Evolutionary conservation across 1,284 basidiomycete genomes (phyloP), one percentile per base, ranked within the genome.

Genomic region (Sanghuangporus sanghuang): DNA sequence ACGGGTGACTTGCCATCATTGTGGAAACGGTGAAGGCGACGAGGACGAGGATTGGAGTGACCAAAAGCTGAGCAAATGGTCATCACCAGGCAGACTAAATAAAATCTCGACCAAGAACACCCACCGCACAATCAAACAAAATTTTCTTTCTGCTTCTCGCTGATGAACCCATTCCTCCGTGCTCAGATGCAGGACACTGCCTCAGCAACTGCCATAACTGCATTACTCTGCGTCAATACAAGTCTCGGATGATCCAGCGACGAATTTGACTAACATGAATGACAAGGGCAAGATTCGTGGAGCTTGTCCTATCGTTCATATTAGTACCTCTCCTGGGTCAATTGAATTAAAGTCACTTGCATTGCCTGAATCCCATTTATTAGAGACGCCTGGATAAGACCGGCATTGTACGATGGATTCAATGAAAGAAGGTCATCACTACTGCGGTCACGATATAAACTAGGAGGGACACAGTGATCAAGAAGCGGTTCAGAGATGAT

Each of bases 331-430:
- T 38, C 16, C 8, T 54, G 11, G 32, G 6, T 12, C 21, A 52
- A 23, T 2, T 6, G 27, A 52, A 14, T 32, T 1, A 12, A 16
- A 35, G 12, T 48, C 57, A 60, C 27, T 32, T 12, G 63, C 65
- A 66, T 18, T 2, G 65, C 65, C 27, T 66, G 65, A 21, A 57
- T 36, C 6, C 65, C 65, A 32, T 66, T 63, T 12, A 66, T 38
- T 36, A 66, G 57, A 3, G 65, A 53, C 5, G 65, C 65, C 48
- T 66, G 65, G 40, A 66, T 48, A 35, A 66, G 62, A 39, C 65
- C 63, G 14, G 53, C 14, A 55, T 61, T 35, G 21, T 35, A 35
- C 11, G 42, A 42, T 14, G 65, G 65, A 57, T 63, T 23, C 36
- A 66, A 50, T 27, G 65, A 66, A 21, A 66, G 54, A 35, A 18